These are phyloP conservation scores for Botrytis fabae DNA, from an alignment of 2,329 filamentous ascomycete species.

Conservation along the genomic window DNA sequence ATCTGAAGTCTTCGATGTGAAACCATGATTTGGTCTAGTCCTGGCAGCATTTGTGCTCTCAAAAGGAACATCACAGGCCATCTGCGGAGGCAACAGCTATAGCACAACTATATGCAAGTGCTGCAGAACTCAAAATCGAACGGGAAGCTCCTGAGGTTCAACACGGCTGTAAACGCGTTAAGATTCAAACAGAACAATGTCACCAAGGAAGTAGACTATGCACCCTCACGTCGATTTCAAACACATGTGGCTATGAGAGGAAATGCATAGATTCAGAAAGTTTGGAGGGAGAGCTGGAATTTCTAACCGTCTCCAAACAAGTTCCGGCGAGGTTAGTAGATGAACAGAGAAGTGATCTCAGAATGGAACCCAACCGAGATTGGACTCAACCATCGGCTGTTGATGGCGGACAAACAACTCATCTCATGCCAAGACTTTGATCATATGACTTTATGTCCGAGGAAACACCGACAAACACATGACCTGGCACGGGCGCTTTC, in stretches of 20 bases:
- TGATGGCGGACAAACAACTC: background rate
- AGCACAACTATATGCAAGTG: slow-evolving; percentile 8
- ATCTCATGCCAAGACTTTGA: background rate
- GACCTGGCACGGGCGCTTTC: background rate
- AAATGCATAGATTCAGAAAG: background rate
- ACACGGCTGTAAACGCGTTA: background rate
- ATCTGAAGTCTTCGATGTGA: background rate
- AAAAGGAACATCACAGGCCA: background rate
- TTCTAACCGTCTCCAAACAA: background rate
- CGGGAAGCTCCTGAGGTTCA: background rate
- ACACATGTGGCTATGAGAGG: background rate
- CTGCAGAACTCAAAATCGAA: background rate
- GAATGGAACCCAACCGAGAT: background rate
- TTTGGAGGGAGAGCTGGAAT: background rate
- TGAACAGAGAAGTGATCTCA: background rate
- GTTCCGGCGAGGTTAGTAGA: background rate
- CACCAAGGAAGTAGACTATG: background rate
- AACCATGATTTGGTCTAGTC: too few species aligned
- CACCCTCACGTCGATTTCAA: background rate
- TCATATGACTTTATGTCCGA: background rate
- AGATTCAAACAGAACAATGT: background rate
- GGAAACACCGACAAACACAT: background rate
- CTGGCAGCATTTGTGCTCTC: background rate
- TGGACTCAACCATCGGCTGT: background rate
- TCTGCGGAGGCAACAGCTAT: background rate